phyloP scores from a whole-genome alignment of 768 basidiomycete genomes.

The Termitomyces sp. region DNA sequence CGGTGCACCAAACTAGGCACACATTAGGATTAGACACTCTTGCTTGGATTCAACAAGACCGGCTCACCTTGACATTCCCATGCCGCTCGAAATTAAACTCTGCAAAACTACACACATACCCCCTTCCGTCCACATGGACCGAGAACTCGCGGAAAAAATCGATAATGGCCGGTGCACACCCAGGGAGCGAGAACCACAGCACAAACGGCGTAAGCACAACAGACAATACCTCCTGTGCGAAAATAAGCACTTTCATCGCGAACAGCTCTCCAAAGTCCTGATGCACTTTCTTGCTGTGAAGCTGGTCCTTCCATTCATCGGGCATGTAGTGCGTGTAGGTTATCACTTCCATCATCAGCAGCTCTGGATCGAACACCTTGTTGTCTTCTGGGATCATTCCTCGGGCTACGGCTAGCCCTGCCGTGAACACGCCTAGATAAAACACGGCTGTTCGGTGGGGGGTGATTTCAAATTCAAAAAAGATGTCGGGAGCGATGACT shows the following conservation, averaged over 20 bases:
- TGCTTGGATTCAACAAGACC: too few species aligned
- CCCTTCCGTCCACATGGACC: conserved; percentile 93
- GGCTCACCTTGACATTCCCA: conserved; percentile 79
- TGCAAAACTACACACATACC: conserved; percentile 97
- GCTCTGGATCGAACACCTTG: conserved; percentile 88
- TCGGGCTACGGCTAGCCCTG: conserved; percentile 82
- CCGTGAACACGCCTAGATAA: conserved; percentile 87
- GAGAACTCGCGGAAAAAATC: conserved; percentile 99
- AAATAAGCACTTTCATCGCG: conserved; percentile 87
- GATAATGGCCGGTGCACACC: conserved; percentile 85
- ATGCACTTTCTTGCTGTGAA: conserved; percentile 93
- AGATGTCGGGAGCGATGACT: conserved; percentile 89
- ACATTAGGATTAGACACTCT: too few species aligned
- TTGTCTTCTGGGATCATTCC: conserved; percentile 98
- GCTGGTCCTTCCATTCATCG: conserved; percentile 80
- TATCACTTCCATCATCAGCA: conserved; percentile 89
- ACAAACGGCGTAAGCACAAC: conserved; percentile 94
- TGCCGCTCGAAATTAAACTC: conserved; percentile 97
- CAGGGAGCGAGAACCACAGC: conserved; percentile 88
- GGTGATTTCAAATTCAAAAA: conserved; percentile 93
- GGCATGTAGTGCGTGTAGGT: conserved; percentile 97
- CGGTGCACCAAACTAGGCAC: conserved; percentile 78
- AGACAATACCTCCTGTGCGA: conserved; percentile 83
- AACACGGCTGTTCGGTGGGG: conserved; percentile 91
- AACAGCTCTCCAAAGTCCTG: conserved; percentile 90